phyloP scores from a whole-genome alignment of 176 grass and related monocot genomes.

The Avena insularis region DNA sequence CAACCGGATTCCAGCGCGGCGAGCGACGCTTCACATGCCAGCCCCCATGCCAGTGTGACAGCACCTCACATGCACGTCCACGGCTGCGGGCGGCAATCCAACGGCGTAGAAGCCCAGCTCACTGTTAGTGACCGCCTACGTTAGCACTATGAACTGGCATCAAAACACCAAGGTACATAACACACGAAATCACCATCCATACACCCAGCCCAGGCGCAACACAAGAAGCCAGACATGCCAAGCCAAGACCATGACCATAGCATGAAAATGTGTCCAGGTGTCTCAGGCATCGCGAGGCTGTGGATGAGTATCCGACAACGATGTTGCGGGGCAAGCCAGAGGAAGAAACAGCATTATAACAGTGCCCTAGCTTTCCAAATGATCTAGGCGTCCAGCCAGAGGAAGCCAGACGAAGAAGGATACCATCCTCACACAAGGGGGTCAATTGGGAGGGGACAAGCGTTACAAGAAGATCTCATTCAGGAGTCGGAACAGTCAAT shows the following conservation, averaged over 20 bases:
- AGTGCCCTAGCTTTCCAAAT: neutral
- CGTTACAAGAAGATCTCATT: neutral
- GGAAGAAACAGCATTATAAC: neutral
- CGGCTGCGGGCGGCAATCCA: too few species aligned
- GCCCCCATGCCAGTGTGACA: too few species aligned
- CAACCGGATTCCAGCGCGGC: too few species aligned
- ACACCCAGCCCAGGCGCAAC: neutral
- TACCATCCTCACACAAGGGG: neutral
- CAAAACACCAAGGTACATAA: neutral
- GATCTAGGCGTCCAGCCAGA: neutral
- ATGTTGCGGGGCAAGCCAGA: neutral
- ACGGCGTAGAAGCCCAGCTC: too few species aligned
- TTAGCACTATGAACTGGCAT: neutral
- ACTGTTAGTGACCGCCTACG: too few species aligned
- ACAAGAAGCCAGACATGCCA: constrained; percentile 12
- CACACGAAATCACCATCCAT: constrained; percentile 6
- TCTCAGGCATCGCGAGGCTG: neutral
- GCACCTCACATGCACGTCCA: too few species aligned
- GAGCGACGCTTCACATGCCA: too few species aligned
- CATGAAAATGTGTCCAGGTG: neutral
- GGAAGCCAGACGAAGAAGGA: too few species aligned
- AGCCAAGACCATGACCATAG: neutral
- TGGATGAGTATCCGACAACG: neutral
- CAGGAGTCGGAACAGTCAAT: neutral
- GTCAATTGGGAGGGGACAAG: neutral